Evolutionary conservation across 2,329 filamentous ascomycete species (phyloP), one percentile per base, ranked within the genome.

Genomic region (Hymenoscyphus fructigenus): DNA sequence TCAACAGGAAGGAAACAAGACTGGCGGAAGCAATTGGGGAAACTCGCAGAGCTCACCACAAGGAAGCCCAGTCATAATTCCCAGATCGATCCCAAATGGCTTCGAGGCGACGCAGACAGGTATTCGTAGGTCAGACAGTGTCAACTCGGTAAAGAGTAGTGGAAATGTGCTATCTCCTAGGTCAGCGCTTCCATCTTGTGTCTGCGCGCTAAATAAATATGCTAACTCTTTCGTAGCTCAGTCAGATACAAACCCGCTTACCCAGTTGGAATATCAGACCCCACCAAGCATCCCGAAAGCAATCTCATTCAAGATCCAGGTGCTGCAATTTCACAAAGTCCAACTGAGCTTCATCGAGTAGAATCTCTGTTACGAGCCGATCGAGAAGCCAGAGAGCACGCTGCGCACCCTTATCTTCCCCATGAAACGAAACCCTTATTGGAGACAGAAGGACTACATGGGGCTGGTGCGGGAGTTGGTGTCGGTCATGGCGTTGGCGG

Each of bases 401-500:
- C 78, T 12, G 74, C 79, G 29, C 84, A 86, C 70, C 81, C 83
- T 44, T 76, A 73, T 20, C 75, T 85, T 41, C 82, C 84, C 9
- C 82, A 86, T 74, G 84, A 88, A 70, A 73, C 79, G 23, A 87
- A 86, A 72, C 82, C 84, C 5, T 73, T 78, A 57, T 69, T 86
- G 79, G 67, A 73, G 56, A 79, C 79, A 47, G 81, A 87, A 73
- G 85, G 83, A 56, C 80, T 87, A 47, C 80, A 85, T 78, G 83
- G 87, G 73, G 80, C 83, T 29, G 83, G 84, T 23, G 84, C 85
- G 60, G 84, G 84, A 20, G 79, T 88, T 61, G 85, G 86, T 17
- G 75, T 88, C n/a, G 86, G 87, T 3, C 81, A 84, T 68, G 85
- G 88, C 36, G 85, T 65, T 20, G 74, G 85, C 72, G 89, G 88